Conservation (phyloP, 2,329 filamentous ascomycete species). For the Diaporthe ampelina region DNA sequence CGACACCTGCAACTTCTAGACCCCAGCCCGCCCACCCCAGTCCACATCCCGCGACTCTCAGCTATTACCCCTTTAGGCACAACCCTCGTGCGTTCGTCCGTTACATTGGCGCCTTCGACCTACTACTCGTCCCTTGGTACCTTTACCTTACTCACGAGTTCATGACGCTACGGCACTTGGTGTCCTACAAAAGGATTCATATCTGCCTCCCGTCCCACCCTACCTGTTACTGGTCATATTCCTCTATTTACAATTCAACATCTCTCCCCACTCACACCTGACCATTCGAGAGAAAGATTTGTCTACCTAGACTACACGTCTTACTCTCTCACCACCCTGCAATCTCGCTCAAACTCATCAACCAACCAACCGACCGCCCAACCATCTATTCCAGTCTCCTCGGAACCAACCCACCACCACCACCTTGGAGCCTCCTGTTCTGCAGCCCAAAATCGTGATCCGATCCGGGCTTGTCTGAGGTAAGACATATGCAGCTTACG, state of each 20-base stretch:
- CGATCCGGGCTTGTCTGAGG: constrained; percentile 33
- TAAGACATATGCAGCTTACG: constrained; percentile 37
- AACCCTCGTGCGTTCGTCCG: constrained; percentile 39
- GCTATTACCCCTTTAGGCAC: constrained; percentile 42
- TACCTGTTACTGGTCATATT: constrained; percentile 9
- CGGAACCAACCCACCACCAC: background rate
- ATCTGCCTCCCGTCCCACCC: constrained; percentile 36
- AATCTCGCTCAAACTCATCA: background rate
- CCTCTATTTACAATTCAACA: constrained; percentile 19
- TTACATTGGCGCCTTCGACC: constrained; percentile 36
- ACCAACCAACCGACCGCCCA: background rate
- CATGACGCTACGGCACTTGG: constrained; percentile 37
- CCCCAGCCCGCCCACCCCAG: constrained; percentile 32
- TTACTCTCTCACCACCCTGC: constrained; percentile 1
- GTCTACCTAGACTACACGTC: background rate
- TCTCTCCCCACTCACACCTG: background rate
- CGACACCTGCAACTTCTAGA: constrained; percentile 27
- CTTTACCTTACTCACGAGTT: constrained; percentile 20
- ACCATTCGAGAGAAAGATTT: constrained; percentile 3
- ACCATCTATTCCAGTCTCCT: background rate
- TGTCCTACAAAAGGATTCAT: constrained; percentile 40
- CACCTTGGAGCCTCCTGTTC: background rate
- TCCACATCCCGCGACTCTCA: constrained; percentile 40
- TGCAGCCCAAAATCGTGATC: constrained; percentile 21
- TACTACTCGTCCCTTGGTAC: constrained; percentile 14